Percentiles rank a stretch among this genome's conserved stretches.
phyloP scores from a whole-genome alignment of 257 asterid genomes.

The Nicotiana obtusifolia region DNA sequence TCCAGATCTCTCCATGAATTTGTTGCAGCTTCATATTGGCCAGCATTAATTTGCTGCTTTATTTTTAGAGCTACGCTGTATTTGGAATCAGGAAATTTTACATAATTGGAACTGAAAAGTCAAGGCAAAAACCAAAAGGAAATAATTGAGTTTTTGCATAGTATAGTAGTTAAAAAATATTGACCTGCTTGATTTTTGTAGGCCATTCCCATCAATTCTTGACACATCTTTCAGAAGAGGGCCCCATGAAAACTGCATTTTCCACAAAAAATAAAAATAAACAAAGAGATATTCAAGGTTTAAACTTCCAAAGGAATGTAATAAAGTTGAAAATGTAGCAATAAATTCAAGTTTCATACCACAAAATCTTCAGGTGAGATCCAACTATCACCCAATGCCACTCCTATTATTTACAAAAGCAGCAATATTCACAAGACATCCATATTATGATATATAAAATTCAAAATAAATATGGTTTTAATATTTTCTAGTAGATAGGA shows the following conservation, averaged over 20 bases:
- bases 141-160: neutral
- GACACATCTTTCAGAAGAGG: constrained; percentile 88
- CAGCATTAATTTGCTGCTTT: constrained; percentile 40
- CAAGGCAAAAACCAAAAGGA: neutral
- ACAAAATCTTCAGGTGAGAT: constrained; percentile 95
- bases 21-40: constrained; percentile 59
- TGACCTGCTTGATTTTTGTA: constrained; percentile 66
- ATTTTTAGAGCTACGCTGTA: constrained; percentile 64
- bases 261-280: constrained; percentile 13
- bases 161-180: neutral
- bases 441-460: neutral
- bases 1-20: constrained; percentile 60
- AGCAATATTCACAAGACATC: neutral
- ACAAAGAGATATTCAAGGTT: neutral
- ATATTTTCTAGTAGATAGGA: neutral
- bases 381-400: constrained; percentile 91
- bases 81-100: constrained; percentile 11
- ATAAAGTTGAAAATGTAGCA: neutral
- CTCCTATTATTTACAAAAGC: constrained; percentile 34
- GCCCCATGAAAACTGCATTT: constrained; percentile 85
- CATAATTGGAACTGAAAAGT: neutral
- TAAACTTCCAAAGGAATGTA: neutral
- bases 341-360: constrained; percentile 33
- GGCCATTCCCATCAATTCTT: constrained; percentile 64
- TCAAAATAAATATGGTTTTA: neutral